These are phyloP conservation scores for Claviceps africana DNA, from an alignment of 2,329 filamentous ascomycete species.

Conservation along the genomic window DNA sequence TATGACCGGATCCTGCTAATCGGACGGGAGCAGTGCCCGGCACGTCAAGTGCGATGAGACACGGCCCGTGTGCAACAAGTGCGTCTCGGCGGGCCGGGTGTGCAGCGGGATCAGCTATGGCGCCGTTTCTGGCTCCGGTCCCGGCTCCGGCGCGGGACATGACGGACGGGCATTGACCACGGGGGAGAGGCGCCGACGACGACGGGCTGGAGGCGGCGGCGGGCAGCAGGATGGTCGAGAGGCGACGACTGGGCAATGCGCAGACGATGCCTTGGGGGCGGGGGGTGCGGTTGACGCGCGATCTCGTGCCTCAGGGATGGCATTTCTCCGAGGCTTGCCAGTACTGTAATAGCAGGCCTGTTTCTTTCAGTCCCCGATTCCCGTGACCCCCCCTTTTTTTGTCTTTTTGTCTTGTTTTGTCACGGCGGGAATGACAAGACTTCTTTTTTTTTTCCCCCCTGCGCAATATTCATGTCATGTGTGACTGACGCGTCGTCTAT, in stretches of 20 bases:
- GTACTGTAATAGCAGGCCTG: neutral
- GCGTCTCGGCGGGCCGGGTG: neutral
- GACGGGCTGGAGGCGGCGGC: neutral
- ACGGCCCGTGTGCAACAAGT: neutral
- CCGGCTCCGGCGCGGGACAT: too few relatives aligned
- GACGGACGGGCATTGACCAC: too few relatives aligned
- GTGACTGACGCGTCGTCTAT: neutral
- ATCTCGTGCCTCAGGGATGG: neutral
- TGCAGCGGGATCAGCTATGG: neutral
- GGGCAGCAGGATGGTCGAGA: neutral
- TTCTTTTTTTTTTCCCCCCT: neutral
- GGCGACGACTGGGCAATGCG: neutral
- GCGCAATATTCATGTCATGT: neutral
- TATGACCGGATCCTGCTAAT: neutral
- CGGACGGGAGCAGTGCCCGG: neutral
- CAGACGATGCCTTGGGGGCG: neutral
- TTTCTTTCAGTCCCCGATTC: too few relatives aligned
- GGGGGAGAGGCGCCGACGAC: neutral
- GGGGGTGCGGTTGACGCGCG: neutral
- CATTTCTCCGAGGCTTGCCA: constrained; percentile 1
- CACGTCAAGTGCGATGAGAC: neutral
- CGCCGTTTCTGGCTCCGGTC: neutral
- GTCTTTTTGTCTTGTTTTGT: neutral
- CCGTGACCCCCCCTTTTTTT: too few relatives aligned
- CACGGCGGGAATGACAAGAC: too few relatives aligned